These are phyloP conservation scores for Chloris gayana DNA, from an alignment of 176 grass and related monocot species.

Conservation along the genomic window DNA sequence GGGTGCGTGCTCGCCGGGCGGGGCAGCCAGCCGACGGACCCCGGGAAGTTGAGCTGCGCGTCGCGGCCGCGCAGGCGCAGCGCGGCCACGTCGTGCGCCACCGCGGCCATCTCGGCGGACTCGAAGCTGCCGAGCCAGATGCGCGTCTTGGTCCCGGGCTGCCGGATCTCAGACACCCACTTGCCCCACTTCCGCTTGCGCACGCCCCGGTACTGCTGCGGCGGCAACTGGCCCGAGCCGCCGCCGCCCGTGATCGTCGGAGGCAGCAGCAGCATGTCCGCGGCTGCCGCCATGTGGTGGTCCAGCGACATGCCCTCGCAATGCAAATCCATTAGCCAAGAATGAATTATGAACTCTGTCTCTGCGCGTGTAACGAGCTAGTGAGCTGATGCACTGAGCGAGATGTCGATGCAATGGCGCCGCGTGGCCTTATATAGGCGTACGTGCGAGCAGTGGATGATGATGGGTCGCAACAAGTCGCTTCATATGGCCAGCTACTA, in stretches of 20 bases:
- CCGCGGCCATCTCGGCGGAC: constrained; percentile 83
- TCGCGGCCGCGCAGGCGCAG: constrained; percentile 63
- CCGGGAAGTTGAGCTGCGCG: constrained; percentile 80
- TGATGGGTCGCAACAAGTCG: constrained; percentile 21
- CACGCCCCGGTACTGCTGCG: constrained; percentile 58
- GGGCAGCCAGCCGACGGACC: constrained; percentile 54
- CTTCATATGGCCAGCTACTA: constrained; percentile 48
- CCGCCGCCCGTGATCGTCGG: neutral
- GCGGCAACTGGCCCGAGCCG: neutral
- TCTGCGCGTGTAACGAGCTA: neutral
- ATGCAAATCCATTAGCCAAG: neutral
- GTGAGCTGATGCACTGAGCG: neutral
- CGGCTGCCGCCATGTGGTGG: neutral
- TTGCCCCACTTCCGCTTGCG: constrained; percentile 80
- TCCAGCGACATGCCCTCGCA: constrained; percentile 1
- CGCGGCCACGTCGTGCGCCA: constrained; percentile 83
- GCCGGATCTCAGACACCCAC: constrained; percentile 89
- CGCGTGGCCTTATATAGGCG: neutral
- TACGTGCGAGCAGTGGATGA: constrained; percentile 30
- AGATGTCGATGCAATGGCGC: constrained; percentile 34
- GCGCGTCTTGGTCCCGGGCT: constrained; percentile 79
- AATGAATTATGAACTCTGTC: neutral
- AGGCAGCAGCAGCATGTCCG: neutral
- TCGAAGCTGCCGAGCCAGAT: constrained; percentile 92
- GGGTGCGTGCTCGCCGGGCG: constrained; percentile 54